Evolutionary conservation across 257 asterid species (phyloP), one percentile per base, ranked within the genome.

Genomic region (Osmanthus fragrans): DNA sequence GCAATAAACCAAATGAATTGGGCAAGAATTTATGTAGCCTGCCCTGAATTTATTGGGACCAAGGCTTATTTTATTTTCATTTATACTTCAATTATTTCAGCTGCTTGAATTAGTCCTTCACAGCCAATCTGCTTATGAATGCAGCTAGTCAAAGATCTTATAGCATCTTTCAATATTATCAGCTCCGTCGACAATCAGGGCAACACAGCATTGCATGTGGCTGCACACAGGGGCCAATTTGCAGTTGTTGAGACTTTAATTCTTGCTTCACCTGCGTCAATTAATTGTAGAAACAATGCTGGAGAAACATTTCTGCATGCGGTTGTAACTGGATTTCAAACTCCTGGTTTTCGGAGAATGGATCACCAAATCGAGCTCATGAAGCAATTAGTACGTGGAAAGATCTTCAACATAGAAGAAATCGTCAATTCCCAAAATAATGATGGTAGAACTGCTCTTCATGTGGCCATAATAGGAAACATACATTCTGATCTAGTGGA

Each of bases 171-270:
- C 18, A 88, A 83, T 74, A 73, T 93, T 18, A 79, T 89, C 58
- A 84, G 81, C 81, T 89, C 98, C 9, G 85, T 72, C 3, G 99
- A 96, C 87, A 90, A 88, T 32, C 84, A 80, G 27, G 99, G 99
- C 72, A 93, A 93, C 82, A 92, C 97, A 5, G 91, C 99, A 7
- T 75, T 96, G 81, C 99, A 96, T 77, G 78, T 89, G 30, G 99
- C 99, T 33, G 98, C 98, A 9, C 89, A 88, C 73, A 79, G 97
- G 81, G 98, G 98, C 10, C 99, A 96, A 76, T 82, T 92, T 70
- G 66, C 95, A 15, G 96, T 87, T 2, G 98, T 93, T 4, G 96
- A 93, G 85, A 88, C 97, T 76, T 81, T 93, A 39, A 86, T 92
- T 40, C 86, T 85, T 6, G 91, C 97, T 21, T 87, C 93, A 0